Percentiles rank a stretch among this genome's conserved stretches.
phyloP scores from a whole-genome alignment of 1,139 yeast genomes.

The Yamadazyma friedrichii region DNA sequence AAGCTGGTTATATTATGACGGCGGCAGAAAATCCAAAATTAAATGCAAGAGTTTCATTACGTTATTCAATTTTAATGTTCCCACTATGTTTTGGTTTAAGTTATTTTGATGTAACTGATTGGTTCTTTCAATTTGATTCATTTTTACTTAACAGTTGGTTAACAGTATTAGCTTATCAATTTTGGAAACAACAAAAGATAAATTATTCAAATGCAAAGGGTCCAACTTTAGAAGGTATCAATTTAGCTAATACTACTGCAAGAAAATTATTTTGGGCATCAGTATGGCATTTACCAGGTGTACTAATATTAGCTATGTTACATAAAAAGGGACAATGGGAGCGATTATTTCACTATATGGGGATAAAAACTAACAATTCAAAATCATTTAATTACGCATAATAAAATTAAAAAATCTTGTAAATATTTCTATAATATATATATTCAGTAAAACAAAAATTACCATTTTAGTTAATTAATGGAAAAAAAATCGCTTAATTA shows the following conservation, averaged over 20 bases:
- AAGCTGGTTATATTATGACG: slow-evolving; percentile 95
- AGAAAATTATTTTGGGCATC: slow-evolving; percentile 91
- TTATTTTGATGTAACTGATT: slow-evolving; percentile 79
- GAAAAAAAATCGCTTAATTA: slow-evolving; percentile 1
- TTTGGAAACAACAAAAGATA: slow-evolving; percentile 74
- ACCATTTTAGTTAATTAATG: background rate
- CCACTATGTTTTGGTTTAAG: slow-evolving; percentile 86
- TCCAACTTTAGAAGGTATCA: slow-evolving; percentile 55
- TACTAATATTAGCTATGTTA: slow-evolving; percentile 84
- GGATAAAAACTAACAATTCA: slow-evolving; percentile 9
- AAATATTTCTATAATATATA: background rate
- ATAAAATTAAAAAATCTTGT: slow-evolving; percentile 1
- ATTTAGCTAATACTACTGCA: slow-evolving; percentile 64
- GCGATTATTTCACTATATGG: slow-evolving; percentile 45
- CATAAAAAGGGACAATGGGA: slow-evolving; percentile 98
- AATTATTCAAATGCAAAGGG: slow-evolving; percentile 44
- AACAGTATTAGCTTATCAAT: slow-evolving; percentile 72
- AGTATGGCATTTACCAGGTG: slow-evolving; percentile 91
- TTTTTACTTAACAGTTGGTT: slow-evolving; percentile 84
- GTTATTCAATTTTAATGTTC: slow-evolving; percentile 88
- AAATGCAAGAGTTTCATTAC: slow-evolving; percentile 89
- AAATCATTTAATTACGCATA: slow-evolving; percentile 4
- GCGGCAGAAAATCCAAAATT: slow-evolving; percentile 89
- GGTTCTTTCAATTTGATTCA: slow-evolving; percentile 77
- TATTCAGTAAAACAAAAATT: background rate